A percentile compares a stretch with the other conserved stretches of the same genome.
phyloP scores from a whole-genome alignment of 179 eudicot genomes.

The Vitellaria paradoxa region DNA sequence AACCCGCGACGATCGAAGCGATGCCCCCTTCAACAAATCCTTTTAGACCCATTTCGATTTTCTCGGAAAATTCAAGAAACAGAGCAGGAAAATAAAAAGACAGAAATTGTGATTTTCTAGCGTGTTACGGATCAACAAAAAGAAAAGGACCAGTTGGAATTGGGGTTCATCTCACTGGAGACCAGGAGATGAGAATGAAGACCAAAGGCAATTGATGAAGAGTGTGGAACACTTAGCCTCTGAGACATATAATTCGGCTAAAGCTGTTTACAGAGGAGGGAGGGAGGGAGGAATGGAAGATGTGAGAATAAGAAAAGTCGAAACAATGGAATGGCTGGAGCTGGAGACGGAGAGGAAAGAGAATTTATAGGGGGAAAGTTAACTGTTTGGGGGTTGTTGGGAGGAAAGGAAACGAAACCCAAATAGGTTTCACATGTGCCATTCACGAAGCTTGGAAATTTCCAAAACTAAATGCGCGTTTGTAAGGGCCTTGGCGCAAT shows the following conservation, averaged over 20 bases:
- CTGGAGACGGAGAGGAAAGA: not conserved
- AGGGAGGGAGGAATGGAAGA: not conserved
- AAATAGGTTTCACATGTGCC: too few relatives aligned
- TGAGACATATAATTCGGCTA: constrained; percentile 50
- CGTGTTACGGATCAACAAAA: not conserved
- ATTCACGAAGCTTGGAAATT: too few relatives aligned
- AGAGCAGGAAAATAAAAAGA: not conserved
- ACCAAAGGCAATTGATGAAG: constrained; percentile 52
- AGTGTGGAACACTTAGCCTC: constrained; percentile 61
- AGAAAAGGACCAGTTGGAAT: constrained; percentile 41
- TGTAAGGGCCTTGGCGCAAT: too few relatives aligned
- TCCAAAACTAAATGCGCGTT: too few relatives aligned
- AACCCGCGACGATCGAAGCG: constrained; percentile 72
- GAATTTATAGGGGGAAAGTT: not conserved
- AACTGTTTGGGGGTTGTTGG: too few relatives aligned
- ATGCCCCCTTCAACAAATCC: constrained; percentile 83
- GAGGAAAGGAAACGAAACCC: too few relatives aligned
- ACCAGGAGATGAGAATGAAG: constrained; percentile 75
- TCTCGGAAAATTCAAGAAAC: not conserved
- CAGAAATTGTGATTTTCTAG: not conserved
- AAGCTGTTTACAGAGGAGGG: not conserved
- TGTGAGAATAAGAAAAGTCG: not conserved
- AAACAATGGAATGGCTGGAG: not conserved
- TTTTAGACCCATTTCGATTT: constrained; percentile 50
- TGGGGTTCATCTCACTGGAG: constrained; percentile 60